Evolutionary conservation across 495 filamentous ascomycete genomes (phyloP), one percentile per base, ranked within the genome.

Genomic region (Neurospora sp.): DNA sequence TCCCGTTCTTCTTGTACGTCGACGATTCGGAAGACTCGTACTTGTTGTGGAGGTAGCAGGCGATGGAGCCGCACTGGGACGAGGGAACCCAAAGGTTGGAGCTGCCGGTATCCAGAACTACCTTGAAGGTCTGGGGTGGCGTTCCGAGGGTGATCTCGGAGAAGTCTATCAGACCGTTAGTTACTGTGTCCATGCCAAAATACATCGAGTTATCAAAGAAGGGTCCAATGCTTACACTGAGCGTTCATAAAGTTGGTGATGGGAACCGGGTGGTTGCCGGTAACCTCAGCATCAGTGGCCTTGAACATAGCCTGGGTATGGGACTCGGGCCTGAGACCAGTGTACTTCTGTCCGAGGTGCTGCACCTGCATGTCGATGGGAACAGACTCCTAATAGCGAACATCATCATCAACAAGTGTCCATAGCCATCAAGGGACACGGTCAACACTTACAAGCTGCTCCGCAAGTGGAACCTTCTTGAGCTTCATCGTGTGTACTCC

Each of bases 21-120:
- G 90, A 94, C 48, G 96, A 99, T 1, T 90, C 82, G 38, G 92
- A 93, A 70, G 93, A 94, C 82, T 98, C 96, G 84, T 97, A 99
- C 87, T 95, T 99, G 81, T 81, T 88, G 87, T 99, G 96, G 73
- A 99, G 91, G 82, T 94, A 99, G 88, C 96, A 99, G 74, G 96
- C 96, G 78, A 99, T 99, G 71, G 95, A 98, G 78, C 90, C 92
- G 82, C 96, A 99, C 76, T 93, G 86, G 16, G 87, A 85, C 3
- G 94, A 97, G 5, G 96, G 96, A 71, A 99, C 96, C 96, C 96
- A 99, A 72, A 99, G 88, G 86, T 99, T 99, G 76, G 96, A 99
- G 87, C 94, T 98, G 75, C 96, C 96, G 37, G 96, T 99, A 81
- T 99, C 96, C 72, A 99, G 90, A 74, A 99, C 92, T 75, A 99